A percentile compares a stretch with the other conserved stretches of the same genome.
Evolutionary conservation across 2,329 filamentous ascomycete species (phyloP).

Genomic region (Apiospora rasikravindrae): DNA sequence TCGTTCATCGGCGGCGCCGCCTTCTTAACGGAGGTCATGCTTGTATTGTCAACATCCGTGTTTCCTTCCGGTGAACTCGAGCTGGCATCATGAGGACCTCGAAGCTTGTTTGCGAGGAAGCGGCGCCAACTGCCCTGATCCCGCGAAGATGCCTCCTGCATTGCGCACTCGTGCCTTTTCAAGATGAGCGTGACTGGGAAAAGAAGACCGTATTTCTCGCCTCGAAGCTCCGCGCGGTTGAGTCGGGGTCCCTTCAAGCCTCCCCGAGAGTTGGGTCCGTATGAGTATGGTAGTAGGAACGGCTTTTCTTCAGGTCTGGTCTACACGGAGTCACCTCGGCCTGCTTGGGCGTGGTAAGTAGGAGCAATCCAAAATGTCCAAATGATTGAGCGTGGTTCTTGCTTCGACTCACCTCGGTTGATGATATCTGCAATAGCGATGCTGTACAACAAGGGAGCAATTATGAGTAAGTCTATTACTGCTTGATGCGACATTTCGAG

Average conservation of each 20-base stretch:
- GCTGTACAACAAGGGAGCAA: not conserved
- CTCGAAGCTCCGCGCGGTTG: not conserved
- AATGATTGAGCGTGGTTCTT: not conserved
- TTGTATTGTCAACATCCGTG: not conserved
- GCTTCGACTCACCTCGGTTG: not conserved
- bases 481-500: not conserved
- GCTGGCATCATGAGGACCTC: not conserved
- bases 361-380: not conserved
- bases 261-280: not conserved
- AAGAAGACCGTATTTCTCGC: not conserved
- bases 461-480: not conserved
- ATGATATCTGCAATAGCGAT: not conserved
- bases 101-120: not conserved
- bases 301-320: too few species aligned
- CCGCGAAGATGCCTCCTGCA: not conserved
- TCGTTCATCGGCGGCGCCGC: not conserved
- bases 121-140: not conserved
- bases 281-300: not conserved
- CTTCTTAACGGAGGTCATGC: not conserved
- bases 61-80: too few species aligned
- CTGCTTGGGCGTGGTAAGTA: not conserved
- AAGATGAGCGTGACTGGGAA: not conserved
- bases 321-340: not conserved
- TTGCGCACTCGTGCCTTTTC: not conserved
- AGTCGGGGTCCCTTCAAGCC: not conserved